Evolutionary conservation across 768 basidiomycete species (phyloP).

Genomic region (Lentinula detonsa): DNA sequence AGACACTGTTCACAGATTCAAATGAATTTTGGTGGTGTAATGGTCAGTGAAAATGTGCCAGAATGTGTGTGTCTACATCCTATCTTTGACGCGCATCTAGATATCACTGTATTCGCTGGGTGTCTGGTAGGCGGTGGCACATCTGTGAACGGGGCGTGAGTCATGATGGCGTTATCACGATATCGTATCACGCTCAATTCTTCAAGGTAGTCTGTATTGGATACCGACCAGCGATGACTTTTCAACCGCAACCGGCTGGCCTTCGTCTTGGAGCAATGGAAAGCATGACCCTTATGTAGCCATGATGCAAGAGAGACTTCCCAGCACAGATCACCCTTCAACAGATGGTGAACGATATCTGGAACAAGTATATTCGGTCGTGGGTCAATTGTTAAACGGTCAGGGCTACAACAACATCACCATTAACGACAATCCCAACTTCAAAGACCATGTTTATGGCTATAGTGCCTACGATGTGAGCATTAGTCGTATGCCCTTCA

Average conservation of each 20-base stretch:
- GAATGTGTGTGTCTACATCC: neutral
- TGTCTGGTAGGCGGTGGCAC: conserved; percentile 61
- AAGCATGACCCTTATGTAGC: conserved; percentile 40
- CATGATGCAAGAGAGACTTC: conserved; percentile 44
- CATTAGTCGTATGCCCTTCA: neutral
- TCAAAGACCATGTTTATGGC: conserved; percentile 56
- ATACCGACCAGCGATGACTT: conserved; percentile 47
- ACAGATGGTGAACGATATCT: conserved; percentile 56
- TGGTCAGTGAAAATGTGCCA: conserved; percentile 21
- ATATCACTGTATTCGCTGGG: conserved; percentile 57
- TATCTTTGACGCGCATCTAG: conserved; percentile 18
- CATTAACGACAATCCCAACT: conserved; percentile 50
- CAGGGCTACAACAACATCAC: conserved; percentile 49
- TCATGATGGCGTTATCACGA: conserved; percentile 20
- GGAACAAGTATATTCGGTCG: conserved; percentile 41
- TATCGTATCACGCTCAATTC: conserved; percentile 6
- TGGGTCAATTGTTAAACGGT: conserved; percentile 32
- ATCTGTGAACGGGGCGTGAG: conserved; percentile 58
- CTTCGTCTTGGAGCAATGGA: conserved; percentile 41
- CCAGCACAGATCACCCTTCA: conserved; percentile 52
- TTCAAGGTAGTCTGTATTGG: conserved; percentile 41
- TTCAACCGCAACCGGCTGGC: conserved; percentile 44
- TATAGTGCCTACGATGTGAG: conserved; percentile 39
- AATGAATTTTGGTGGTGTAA: conserved; percentile 64
- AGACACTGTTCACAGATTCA: conserved; percentile 56